Base-by-base conservation (phyloP, 2,329 filamentous ascomycete species). In the Xylaria polymorpha region DNA sequence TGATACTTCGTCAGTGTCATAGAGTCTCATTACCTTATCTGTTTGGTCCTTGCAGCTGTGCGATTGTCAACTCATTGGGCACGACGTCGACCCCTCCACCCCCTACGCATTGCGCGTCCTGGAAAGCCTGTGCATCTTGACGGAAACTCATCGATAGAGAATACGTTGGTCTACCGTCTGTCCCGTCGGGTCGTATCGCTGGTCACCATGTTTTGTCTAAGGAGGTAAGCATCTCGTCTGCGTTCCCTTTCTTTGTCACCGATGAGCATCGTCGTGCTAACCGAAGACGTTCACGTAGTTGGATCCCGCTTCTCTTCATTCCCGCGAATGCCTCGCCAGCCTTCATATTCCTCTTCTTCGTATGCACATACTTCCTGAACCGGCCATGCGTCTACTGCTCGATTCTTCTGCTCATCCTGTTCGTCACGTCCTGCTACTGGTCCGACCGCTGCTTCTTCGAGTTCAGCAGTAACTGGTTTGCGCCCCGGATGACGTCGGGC, bases 371-470 rank as follows among this genome's bases (percentile, higher is more conserved):
- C 85, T 93, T 97, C 82, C 90, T 99, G 76, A 97, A 98, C 83
- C 91, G 95, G 64, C 96, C 96, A 63, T 99, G 96, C 84, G 91
- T 97, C 75, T 99, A 99, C 87, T 99, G 96, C 88, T 97, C 94
- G 70, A 90, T 98, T 71, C 91, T 99, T 63, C 93, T 99, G 58
- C 88, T 97, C 73, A 94, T 98, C 75, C 93, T 99, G 75, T 97
- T 98, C 84, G 88, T 94, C 74, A 97, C 94, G 32, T 94, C 92
- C 32, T 96, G 93, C 81, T 91, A 94, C 86, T 96, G 93, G 93
- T 92, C 91, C 73, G 92, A 94, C 79, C 90, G 90, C 63, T 96
- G 93, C 79, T 96, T 98, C 83, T 96, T 98, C 85, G 95, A 98
- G 83, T 92, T 98, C 77, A 87, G 85, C 79, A 92, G 90, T 76